Percentiles rank a stretch among this genome's conserved stretches.
phyloP scores from a whole-genome alignment of 805 yeast species.

The Wickerhamomyces alni region DNA sequence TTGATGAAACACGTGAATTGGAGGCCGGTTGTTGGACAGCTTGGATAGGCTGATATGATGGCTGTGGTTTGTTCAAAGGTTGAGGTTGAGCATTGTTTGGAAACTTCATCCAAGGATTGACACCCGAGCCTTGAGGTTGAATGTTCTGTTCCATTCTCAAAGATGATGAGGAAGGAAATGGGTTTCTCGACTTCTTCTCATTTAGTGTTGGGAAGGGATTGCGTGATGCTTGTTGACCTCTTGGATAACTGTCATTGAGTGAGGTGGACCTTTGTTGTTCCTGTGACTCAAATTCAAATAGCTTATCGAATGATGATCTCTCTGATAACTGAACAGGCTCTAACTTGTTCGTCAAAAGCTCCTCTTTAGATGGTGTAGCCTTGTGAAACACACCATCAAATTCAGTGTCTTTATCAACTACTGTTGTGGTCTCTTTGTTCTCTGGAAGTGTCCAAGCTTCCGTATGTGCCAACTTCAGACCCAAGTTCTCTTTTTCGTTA shows the following conservation, averaged over 20 bases:
- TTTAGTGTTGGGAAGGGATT: constrained; percentile 16
- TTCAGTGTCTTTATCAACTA: constrained; percentile 2
- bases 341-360: background rate
- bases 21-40: too few relatives aligned
- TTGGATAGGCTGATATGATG: too few relatives aligned
- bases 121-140: constrained; percentile 16
- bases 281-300: constrained; percentile 11
- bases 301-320: constrained; percentile 14
- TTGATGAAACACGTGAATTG: too few relatives aligned
- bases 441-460: constrained; percentile 18
- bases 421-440: background rate
- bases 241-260: background rate
- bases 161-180: constrained; percentile 11
- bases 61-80: background rate
- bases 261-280: background rate
- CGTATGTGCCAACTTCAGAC: constrained; percentile 14
- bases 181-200: constrained; percentile 8
- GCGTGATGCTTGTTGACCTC: constrained; percentile 1
- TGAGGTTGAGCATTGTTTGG: background rate
- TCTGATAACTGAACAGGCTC: background rate
- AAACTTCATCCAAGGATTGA: constrained; percentile 17
- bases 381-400: constrained; percentile 20
- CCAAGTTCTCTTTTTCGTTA: background rate
- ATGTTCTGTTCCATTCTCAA: constrained; percentile 5
- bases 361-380: background rate